Base-by-base conservation (phyloP, 2,329 filamentous ascomycete species). In the Fusarium gaditjirri region DNA sequence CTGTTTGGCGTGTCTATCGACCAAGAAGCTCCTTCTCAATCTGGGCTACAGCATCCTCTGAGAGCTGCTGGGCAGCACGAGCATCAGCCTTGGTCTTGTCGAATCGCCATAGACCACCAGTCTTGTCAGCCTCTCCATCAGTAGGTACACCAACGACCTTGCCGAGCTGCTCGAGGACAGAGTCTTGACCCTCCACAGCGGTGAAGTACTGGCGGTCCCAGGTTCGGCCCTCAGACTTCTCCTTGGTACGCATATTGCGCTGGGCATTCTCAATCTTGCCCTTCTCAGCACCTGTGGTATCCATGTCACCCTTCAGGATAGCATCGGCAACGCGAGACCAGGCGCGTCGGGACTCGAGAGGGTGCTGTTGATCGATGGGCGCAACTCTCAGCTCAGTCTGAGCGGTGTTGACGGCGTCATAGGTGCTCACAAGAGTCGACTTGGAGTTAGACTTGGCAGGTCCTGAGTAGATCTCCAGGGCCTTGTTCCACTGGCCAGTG, bases 201-300 rank as follows among this genome's bases (percentile, higher is more conserved):
- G 86, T 89, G 83, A 98, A 99, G 84, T 96, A 98, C 60, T 92
- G 88, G 49, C 94, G 88, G 78, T 94, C 88, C 95, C 96, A 99
- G 43, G 89, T 86, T 46, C 88, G 87, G 25, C 91, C 91, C 75
- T 94, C 93, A n/a, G 88, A 86, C 76, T 89, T 90, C 81, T 98
- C 95, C 77, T 89, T 86, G 79, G 89, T 89, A 71, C 95, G 90
- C 83, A 85, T 78, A 90, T 86, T 81, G 88, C 93, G 90, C 85
- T 98, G 95, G 39, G 91, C 90, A 75, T 94, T 93, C 83, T 98
- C 96, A 72, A 98, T 97, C 82, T 94, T 93, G 63, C 89, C 88
- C 86, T 98, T 98, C 80, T 97, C 93, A 19, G 83, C 79, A 4
- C 90, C 90, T 2, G 94, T 94, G 8, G 88, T 84, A 75, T 97